Evolutionary conservation across 23 red algal genomes (phyloP).

Genomic region (Cyanidiococcus yangmingshanensis): DNA sequence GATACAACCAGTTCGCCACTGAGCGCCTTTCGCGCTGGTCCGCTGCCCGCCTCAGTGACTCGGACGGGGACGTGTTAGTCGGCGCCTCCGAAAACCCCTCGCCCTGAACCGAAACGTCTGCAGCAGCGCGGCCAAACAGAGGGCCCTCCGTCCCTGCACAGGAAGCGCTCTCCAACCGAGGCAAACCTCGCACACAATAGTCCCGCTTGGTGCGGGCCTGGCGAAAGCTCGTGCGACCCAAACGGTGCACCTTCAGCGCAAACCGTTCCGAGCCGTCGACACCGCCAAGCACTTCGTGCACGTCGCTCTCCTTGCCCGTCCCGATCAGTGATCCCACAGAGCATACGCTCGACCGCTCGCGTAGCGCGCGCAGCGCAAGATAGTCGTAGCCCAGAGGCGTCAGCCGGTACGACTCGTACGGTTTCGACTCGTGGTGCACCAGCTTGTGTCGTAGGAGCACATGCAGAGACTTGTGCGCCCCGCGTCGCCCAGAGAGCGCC

Average conservation of each 20-base stretch:
- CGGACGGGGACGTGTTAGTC: not conserved
- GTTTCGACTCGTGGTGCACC: slow-evolving; percentile 65
- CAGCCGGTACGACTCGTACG: slow-evolving; percentile 78
- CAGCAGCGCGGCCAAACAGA: not conserved
- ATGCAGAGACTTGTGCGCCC: slow-evolving; percentile 37
- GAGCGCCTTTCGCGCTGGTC: slow-evolving; percentile 23
- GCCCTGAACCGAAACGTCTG: not conserved
- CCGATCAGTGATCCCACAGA: slow-evolving; percentile 63
- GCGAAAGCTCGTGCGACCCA: slow-evolving; percentile 86
- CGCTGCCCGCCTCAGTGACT: not conserved
- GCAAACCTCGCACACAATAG: slow-evolving; percentile 38
- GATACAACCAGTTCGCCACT: slow-evolving; percentile 78
- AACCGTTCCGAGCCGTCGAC: slow-evolving; percentile 32
- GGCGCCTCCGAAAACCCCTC: not conserved
- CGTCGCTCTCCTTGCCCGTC: slow-evolving; percentile 96
- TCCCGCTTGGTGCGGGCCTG: slow-evolving; percentile 68
- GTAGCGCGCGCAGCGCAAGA: slow-evolving; percentile 73
- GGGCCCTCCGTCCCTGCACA: not conserved
- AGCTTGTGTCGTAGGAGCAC: slow-evolving; percentile 73
- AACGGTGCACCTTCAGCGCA: slow-evolving; percentile 90
- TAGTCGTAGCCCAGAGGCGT: slow-evolving; percentile 90
- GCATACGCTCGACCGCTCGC: slow-evolving; percentile 45
- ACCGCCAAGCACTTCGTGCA: slow-evolving; percentile 40
- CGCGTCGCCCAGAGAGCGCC: slow-evolving; percentile 42
- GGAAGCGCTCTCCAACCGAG: not conserved